phyloP scores from a whole-genome alignment of 2,329 filamentous ascomycete genomes.

The Sarocladiaceae sp. region DNA sequence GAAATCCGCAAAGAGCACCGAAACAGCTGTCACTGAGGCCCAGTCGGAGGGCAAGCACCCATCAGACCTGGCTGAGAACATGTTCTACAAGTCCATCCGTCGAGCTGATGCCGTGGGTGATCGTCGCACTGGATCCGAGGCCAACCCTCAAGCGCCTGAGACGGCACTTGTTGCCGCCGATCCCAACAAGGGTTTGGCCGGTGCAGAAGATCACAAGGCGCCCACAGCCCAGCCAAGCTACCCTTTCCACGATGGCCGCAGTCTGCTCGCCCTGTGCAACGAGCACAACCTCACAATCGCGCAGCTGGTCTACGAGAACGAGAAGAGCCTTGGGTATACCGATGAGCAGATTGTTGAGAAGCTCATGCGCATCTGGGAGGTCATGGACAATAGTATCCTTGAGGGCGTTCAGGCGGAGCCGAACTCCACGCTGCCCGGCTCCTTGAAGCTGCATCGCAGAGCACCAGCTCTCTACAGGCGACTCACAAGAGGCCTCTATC shows the following conservation, averaged over 20 bases:
- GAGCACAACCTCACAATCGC: constrained; percentile 46
- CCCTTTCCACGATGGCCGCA: constrained; percentile 40
- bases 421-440: constrained; percentile 36
- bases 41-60: constrained; percentile 26
- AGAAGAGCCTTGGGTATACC: constrained; percentile 43
- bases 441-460: constrained; percentile 39
- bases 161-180: neutral
- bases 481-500: constrained; percentile 39
- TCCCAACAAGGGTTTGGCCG: constrained; percentile 13
- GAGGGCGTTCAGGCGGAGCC: constrained; percentile 40
- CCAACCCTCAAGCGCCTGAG: constrained; percentile 2
- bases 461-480: constrained; percentile 39
- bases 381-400: constrained; percentile 45
- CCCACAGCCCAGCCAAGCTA: constrained; percentile 33
- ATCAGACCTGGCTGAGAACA: constrained; percentile 42
- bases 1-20: constrained; percentile 13
- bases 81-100: constrained; percentile 46
- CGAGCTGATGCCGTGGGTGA: constrained; percentile 39
- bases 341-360: constrained; percentile 43
- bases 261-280: constrained; percentile 38
- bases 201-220: constrained; percentile 13
- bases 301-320: constrained; percentile 45
- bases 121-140: constrained; percentile 33
- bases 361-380: constrained; percentile 42
- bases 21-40: constrained; percentile 15